Conservation (phyloP, 257 asterid species). For the Solanum verrucosum region DNA sequence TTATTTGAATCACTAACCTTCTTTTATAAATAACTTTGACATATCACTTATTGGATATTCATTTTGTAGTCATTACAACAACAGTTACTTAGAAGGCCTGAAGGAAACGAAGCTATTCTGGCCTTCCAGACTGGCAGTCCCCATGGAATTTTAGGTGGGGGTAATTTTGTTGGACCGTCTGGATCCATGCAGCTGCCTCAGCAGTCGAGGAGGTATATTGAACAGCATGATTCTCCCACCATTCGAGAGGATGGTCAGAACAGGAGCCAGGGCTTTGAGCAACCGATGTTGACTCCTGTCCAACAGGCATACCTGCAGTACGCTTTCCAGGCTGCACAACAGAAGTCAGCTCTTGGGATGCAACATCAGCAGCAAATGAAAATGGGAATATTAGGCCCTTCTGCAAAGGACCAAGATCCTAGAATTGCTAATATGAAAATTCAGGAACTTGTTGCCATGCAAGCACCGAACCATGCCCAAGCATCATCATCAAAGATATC, state of each 20-base stretch:
- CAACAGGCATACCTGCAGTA: constrained; percentile 88
- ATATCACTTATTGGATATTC: not conserved
- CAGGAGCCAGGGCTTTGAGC: constrained; percentile 81
- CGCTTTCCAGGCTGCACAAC: constrained; percentile 68
- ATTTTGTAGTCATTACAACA: constrained; percentile 59
- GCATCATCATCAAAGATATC: constrained; percentile 66
- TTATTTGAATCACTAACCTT: not conserved
- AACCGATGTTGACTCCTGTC: constrained; percentile 54
- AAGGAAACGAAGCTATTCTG: constrained; percentile 64
- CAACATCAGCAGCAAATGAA: constrained; percentile 75
- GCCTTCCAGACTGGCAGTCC: constrained; percentile 70
- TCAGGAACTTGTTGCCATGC: constrained; percentile 59
- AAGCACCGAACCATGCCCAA: constrained; percentile 57
- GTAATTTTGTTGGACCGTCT: constrained; percentile 53
- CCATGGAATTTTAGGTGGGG: constrained; percentile 58
- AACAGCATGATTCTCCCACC: constrained; percentile 62
- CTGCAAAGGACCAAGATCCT: constrained; percentile 68
- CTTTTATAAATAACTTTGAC: not conserved
- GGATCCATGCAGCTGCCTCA: constrained; percentile 72
- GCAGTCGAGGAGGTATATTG: constrained; percentile 67
- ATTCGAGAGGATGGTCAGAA: constrained; percentile 56
- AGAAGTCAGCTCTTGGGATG: constrained; percentile 57
- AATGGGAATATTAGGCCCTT: constrained; percentile 56
- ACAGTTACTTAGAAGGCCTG: constrained; percentile 78
- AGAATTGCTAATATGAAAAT: constrained; percentile 54